Evolutionary conservation across 371 early-diverging fungal species (phyloP), one percentile per base, ranked within the genome.

Genomic region (Mortierella sp.): DNA sequence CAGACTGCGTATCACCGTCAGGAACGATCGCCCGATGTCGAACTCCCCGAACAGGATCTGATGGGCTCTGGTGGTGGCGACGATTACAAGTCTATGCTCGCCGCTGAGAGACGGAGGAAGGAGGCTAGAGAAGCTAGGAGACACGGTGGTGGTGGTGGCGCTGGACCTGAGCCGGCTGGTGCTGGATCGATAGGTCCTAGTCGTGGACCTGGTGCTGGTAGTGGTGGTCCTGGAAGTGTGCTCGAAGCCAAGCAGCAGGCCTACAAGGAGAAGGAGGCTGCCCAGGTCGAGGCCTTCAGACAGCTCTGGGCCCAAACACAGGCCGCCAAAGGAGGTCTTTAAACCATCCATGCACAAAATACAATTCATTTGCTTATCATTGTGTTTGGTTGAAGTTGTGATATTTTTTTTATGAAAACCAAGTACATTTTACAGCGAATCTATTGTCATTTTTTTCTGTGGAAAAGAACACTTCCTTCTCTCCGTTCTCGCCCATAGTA

Each of bases 1-100:
- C 65, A 85, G 29, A 93, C 89, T 66, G 92, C 91, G 6, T 90
- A 89, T 61, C 92, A 93, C 78, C 89, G 91, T 40, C 90, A 91
- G 10, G 95, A 95, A 72, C 84, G 89, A 2, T 92, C 94, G 39
- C 90, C 93, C 0, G 96, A 96, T 85, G 89, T 93, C 0, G 95
- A 94, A 70, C 65, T 95, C 22, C 80, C 88, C n/a, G 96, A 96
- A 29, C 79, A 88, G 2, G 95, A 94, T 64, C 77, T 97, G 31
- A 91, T 94, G 89, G 94, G 94, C 22, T 58, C 71, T 14, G 85
- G 55, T 3, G 31, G 16, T 4, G 55, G 81, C 13, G 90, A 90
- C 79, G 90, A 92, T 67, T 91, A 88, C 61, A 87, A 88, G 65
- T 79, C 90, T 40, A 87, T 89, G 71, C 55, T 92, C 55, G 89